These are phyloP conservation scores for Aspergillus olivimuriae DNA, from an alignment of 495 filamentous ascomycete genomes.

Conservation along the genomic window DNA sequence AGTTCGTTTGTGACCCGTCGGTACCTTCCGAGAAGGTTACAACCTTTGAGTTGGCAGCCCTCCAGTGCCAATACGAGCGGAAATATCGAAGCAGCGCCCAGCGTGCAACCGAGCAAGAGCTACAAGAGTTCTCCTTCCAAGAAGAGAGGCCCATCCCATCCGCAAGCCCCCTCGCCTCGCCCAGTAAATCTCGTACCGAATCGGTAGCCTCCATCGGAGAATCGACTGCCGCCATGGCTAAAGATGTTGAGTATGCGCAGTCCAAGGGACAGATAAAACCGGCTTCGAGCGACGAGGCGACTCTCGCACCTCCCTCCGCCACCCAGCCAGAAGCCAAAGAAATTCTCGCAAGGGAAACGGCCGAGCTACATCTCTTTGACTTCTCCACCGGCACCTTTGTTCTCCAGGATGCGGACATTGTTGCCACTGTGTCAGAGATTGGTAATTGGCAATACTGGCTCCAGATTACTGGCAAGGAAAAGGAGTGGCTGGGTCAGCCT, in stretches of 20 bases:
- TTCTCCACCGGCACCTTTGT: constrained; percentile 78
- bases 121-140: constrained; percentile 73
- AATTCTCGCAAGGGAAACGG: constrained; percentile 65
- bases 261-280: constrained; percentile 35
- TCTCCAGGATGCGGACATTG: constrained; percentile 65
- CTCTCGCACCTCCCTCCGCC: constrained; percentile 49
- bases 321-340: constrained; percentile 63
- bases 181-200: constrained; percentile 38
- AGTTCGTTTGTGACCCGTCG: constrained; percentile 85
- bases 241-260: constrained; percentile 41
- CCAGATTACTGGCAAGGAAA: constrained; percentile 70
- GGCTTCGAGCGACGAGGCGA: constrained; percentile 22
- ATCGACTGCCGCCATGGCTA: constrained; percentile 36
- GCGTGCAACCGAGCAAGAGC: constrained; percentile 73
- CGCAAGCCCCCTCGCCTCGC: constrained; percentile 71
- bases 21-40: constrained; percentile 64
- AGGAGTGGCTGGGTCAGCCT: constrained; percentile 82
- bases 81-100: constrained; percentile 76
- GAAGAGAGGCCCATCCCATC: constrained; percentile 73
- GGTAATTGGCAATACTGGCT: constrained; percentile 96
- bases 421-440: constrained; percentile 75
- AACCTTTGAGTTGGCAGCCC: constrained; percentile 75
- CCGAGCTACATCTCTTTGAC: constrained; percentile 92
- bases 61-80: constrained; percentile 95
- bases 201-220: constrained; percentile 27